Evolutionary conservation across 768 basidiomycete genomes (phyloP).

Genomic region (Amanita inopinata): DNA sequence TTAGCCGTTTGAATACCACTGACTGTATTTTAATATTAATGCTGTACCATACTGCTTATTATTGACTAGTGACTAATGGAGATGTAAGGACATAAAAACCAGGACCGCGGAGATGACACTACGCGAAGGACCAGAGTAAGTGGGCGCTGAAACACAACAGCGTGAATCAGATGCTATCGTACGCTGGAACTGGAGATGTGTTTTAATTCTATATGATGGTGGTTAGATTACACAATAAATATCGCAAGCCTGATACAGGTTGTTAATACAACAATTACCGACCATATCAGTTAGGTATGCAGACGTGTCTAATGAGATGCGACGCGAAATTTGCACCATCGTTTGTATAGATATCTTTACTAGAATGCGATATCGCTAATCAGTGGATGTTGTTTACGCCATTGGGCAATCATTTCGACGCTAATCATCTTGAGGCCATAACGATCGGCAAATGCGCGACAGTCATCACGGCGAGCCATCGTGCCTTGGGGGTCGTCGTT

Average conservation of each 20-base stretch:
- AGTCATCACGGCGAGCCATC: slow-evolving; percentile 95
- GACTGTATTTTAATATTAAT: slow-evolving; percentile 2
- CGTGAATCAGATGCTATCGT: too few species aligned
- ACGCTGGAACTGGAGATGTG: neutral
- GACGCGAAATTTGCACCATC: too few species aligned
- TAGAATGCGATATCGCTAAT: neutral
- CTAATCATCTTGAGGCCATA: slow-evolving; percentile 94
- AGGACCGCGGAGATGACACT: too few species aligned
- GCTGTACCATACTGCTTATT: neutral
- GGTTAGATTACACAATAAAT: neutral
- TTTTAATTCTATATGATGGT: neutral
- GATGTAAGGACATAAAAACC: too few species aligned
- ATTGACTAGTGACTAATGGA: too few species aligned
- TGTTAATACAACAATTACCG: neutral
- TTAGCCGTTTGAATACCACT: neutral
- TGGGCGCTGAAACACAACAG: too few species aligned
- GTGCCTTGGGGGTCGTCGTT: slow-evolving; percentile 82
- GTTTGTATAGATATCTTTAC: too few species aligned
- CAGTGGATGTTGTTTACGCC: slow-evolving; percentile 26
- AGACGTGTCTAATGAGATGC: too few species aligned
- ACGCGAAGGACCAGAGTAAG: too few species aligned
- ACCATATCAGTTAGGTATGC: neutral
- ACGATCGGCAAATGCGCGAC: slow-evolving; percentile 78
- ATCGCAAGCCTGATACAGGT: neutral
- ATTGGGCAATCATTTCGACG: slow-evolving; percentile 71